Base-by-base conservation (phyloP, 768 basidiomycete species). In the Scleroderma bovista region DNA sequence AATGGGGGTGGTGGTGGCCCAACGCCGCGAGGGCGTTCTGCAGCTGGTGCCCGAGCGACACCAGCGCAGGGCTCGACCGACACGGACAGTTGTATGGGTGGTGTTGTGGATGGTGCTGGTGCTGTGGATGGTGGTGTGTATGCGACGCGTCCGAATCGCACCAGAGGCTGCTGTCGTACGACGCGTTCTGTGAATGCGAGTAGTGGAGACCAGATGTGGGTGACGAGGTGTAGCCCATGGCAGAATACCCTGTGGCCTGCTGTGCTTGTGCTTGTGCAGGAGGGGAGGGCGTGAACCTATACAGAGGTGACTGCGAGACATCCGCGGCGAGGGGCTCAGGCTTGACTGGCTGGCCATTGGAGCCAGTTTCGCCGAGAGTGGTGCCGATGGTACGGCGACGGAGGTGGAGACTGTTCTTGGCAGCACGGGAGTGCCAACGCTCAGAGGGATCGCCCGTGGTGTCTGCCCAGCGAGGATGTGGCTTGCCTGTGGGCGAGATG, bases 391-490 rank as follows among this genome's bases (percentile, higher is more conserved):
- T 36, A n/a, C 34, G 34, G 13, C 69, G 68, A 61, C 76, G 76
- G 31, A 69, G 60, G 39, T 76, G 61, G 8, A 79, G 65, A 12
- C 73, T 64, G 59, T 83, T 84, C 64, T 88, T 86, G 8, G 83
- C 78, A 3, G 88, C 86, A 37, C 88, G 79, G 13, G 88, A 89
- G 64, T 90, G 88, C 88, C 88, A 90, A 62, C 88, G 86, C 70
- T 89, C 88, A 57, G 81, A 82, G 4, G 86, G 80, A 65, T 89
- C 88, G 17, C 85, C 86, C 69, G 74, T 83, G 60, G 75, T 77
- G 57, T 89, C 86, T 10, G 88, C 86, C 88, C 88, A 91, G 33
- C 87, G 83, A 43, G 88, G 88, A 65, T 91, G 88, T 11, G 88
- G 88, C 65, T 91, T 90, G 55, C 88, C 88, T 89, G 60, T 39